Conservation (phyloP, 2,329 filamentous ascomycete species). For the Ophiostoma piceae region DNA sequence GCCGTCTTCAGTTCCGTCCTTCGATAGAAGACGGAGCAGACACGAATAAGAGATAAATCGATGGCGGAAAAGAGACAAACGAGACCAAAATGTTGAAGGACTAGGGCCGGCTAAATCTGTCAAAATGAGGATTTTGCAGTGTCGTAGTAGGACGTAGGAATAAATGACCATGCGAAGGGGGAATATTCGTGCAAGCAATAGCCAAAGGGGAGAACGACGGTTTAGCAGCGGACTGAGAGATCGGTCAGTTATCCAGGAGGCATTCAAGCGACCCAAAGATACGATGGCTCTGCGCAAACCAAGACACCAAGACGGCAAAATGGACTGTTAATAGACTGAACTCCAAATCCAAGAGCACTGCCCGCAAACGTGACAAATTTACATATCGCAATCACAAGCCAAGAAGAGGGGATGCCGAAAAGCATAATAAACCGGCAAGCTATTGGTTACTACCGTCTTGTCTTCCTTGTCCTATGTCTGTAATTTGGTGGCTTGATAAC, state of each 20-base stretch:
- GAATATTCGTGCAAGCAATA: too few species aligned
- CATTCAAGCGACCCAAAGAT: neutral
- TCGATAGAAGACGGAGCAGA: neutral
- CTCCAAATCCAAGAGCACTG: constrained; percentile 3
- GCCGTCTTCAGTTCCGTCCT: neutral
- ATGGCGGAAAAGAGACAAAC: neutral
- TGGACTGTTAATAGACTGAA: neutral
- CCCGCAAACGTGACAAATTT: neutral
- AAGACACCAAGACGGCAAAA: neutral
- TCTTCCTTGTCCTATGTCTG: neutral
- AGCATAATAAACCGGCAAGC: neutral
- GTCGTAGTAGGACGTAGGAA: too few species aligned
- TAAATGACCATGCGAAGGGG: too few species aligned
- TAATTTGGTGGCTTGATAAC: neutral
- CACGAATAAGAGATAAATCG: neutral
- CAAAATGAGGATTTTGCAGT: neutral
- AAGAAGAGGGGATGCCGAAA: neutral
- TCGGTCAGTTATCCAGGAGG: too few species aligned
- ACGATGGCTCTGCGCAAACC: neutral
- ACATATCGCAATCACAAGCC: constrained; percentile 11
- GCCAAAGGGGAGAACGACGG: too few species aligned
- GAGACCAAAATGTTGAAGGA: neutral
- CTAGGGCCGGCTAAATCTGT: neutral
- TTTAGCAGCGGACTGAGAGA: too few species aligned
- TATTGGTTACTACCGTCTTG: neutral